Percentiles rank a stretch among this genome's conserved stretches.
These are phyloP conservation scores for Silene noctiflora DNA, from an alignment of 179 eudicot species.

Conservation along the genomic window DNA sequence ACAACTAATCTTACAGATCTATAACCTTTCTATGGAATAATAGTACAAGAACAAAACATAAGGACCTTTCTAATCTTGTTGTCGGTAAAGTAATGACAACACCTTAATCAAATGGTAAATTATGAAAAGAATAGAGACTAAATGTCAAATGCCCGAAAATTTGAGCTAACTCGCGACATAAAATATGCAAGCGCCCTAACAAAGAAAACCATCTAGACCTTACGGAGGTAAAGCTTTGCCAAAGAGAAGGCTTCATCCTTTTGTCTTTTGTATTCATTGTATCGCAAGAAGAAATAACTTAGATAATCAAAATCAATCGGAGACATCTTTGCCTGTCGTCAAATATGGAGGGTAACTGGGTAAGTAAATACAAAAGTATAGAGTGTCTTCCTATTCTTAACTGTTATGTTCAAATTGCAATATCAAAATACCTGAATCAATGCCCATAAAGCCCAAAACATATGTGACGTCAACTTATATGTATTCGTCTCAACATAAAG, in stretches of 20 bases:
- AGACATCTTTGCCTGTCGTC: constrained; percentile 81
- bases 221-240: constrained; percentile 49
- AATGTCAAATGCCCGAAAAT: neutral
- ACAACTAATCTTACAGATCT: constrained; percentile 12
- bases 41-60: constrained; percentile 20
- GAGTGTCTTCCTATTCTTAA: neutral
- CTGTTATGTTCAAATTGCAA: neutral
- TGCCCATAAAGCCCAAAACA: constrained; percentile 96
- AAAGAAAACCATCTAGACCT: constrained; percentile 14
- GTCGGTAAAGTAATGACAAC: neutral
- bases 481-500: constrained; percentile 71
- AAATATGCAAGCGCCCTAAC: neutral
- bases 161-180: neutral
- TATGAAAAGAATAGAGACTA: neutral
- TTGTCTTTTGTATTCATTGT: constrained; percentile 72
- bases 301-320: constrained; percentile 87
- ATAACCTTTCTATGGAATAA: constrained; percentile 10
- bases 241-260: constrained; percentile 48
- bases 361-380: neutral
- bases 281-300: constrained; percentile 74
- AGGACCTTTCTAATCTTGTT: constrained; percentile 16
- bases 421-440: constrained; percentile 62
- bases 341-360: constrained; percentile 4
- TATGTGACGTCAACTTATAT: constrained; percentile 84
- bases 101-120: neutral